Conservation (phyloP, 345 rosid species). For the Syzygium aqueum region DNA sequence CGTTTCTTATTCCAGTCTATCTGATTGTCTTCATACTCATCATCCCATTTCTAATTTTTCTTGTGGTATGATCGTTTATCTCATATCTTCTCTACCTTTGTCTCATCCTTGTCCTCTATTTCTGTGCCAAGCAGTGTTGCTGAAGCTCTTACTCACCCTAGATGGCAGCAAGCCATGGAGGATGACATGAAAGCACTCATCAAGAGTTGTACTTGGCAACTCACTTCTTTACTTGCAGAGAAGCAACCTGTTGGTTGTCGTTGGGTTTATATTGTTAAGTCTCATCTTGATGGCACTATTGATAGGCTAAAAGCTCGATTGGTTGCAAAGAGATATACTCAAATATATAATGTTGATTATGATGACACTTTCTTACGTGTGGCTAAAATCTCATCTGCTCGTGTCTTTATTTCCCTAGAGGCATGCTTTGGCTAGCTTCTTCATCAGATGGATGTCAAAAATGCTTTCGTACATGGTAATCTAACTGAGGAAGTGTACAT, state of each 20-base stretch:
- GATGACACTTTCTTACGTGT: background rate
- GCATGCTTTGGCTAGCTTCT: background rate
- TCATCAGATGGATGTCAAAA: background rate
- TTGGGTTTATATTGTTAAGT: background rate
- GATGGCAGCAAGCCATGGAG: background rate
- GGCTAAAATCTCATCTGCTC: background rate
- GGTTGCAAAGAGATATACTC: background rate
- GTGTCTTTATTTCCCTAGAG: background rate
- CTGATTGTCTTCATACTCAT: background rate
- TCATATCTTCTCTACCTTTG: background rate
- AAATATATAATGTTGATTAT: background rate
- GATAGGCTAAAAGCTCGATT: background rate
- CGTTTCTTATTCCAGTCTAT: no score
- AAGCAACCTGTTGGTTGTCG: background rate
- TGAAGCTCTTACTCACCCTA: background rate
- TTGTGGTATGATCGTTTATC: background rate
- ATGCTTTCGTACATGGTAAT: background rate
- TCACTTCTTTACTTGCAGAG: no score
- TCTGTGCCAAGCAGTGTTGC: background rate
- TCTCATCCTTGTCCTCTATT: background rate
- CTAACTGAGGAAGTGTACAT: background rate
- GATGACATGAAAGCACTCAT: background rate
- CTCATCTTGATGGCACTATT: background rate
- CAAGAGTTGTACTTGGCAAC: background rate
- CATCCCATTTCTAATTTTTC: background rate